Percentiles rank a stretch among this genome's conserved stretches.
Conservation (phyloP, 768 basidiomycete genomes). For the Suillus occidentalis region DNA sequence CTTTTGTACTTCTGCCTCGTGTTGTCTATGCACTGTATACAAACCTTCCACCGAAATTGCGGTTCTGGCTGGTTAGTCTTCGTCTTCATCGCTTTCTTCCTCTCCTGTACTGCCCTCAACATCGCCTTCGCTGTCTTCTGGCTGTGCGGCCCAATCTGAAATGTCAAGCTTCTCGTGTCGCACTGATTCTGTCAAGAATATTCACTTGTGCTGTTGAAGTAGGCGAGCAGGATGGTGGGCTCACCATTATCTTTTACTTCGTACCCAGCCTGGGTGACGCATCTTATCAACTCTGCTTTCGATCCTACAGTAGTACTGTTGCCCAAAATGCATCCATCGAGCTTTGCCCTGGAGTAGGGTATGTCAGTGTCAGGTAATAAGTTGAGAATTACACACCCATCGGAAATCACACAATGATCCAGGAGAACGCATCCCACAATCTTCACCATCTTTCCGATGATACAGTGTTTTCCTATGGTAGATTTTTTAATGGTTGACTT, state of each 20-base stretch:
- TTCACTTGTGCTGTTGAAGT: background rate
- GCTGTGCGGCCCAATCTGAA: slow-evolving; percentile 51
- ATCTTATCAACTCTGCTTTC: slow-evolving; percentile 66
- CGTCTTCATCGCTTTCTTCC: slow-evolving; percentile 15
- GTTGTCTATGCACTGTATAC: slow-evolving; percentile 3
- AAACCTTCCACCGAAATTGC: background rate
- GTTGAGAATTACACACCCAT: slow-evolving; percentile 56
- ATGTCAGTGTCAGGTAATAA: slow-evolving; percentile 10
- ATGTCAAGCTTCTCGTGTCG: slow-evolving; percentile 58
- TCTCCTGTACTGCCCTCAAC: slow-evolving; percentile 19
- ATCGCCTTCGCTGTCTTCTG: slow-evolving; percentile 25
- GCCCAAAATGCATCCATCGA: slow-evolving; percentile 77
- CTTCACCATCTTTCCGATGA: slow-evolving; percentile 82
- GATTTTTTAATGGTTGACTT: slow-evolving; percentile 78
- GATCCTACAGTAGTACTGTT: slow-evolving; percentile 69
- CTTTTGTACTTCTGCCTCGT: slow-evolving; percentile 1
- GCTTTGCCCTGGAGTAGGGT: slow-evolving; percentile 53
- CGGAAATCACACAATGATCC: slow-evolving; percentile 86
- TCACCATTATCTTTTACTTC: slow-evolving; percentile 66
- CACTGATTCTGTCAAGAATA: slow-evolving; percentile 41
- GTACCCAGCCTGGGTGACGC: slow-evolving; percentile 77
- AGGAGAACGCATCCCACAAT: slow-evolving; percentile 80
- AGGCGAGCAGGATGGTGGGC: slow-evolving; percentile 8
- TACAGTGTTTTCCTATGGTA: slow-evolving; percentile 78
- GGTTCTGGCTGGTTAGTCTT: slow-evolving; percentile 6